Percentiles rank a stretch among this genome's conserved stretches.
phyloP scores from a whole-genome alignment of 176 grass and related monocot species.

The Eleusine coracana region DNA sequence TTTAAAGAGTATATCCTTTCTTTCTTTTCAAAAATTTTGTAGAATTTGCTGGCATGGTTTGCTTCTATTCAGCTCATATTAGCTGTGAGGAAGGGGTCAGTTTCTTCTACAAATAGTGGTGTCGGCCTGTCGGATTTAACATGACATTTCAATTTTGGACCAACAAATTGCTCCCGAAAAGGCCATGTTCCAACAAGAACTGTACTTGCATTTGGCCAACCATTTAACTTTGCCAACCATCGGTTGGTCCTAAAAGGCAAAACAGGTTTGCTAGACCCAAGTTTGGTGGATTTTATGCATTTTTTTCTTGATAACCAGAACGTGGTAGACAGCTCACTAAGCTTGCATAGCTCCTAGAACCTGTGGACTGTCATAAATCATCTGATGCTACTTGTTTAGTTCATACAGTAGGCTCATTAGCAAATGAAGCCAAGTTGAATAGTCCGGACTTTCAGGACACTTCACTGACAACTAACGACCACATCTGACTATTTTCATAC shows the following conservation, averaged over 20 bases:
- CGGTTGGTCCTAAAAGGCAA: not conserved
- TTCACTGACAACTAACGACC: slow-evolving; percentile 25
- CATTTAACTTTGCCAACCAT: slow-evolving; percentile 23
- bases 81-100: slow-evolving; percentile 40
- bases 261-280: not conserved
- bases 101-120: slow-evolving; percentile 5
- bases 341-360: slow-evolving; percentile 18
- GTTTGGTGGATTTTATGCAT: not conserved
- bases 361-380: not conserved
- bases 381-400: not conserved
- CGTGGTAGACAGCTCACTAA: not conserved
- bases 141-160: slow-evolving; percentile 18
- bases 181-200: slow-evolving; percentile 22
- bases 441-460: slow-evolving; percentile 19
- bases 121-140: slow-evolving; percentile 23
- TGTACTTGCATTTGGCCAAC: slow-evolving; percentile 18
- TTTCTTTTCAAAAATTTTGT: not conserved
- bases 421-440: slow-evolving; percentile 10
- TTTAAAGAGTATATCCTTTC: slow-evolving; percentile 21
- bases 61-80: slow-evolving; percentile 36
- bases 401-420: not conserved
- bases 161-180: not conserved
- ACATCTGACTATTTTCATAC: not conserved
- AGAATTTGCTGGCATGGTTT: slow-evolving; percentile 28
- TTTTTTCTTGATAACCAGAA: slow-evolving; percentile 6